Base-by-base conservation (phyloP, 495 filamentous ascomycete species). In the Xylaria palmicola region DNA sequence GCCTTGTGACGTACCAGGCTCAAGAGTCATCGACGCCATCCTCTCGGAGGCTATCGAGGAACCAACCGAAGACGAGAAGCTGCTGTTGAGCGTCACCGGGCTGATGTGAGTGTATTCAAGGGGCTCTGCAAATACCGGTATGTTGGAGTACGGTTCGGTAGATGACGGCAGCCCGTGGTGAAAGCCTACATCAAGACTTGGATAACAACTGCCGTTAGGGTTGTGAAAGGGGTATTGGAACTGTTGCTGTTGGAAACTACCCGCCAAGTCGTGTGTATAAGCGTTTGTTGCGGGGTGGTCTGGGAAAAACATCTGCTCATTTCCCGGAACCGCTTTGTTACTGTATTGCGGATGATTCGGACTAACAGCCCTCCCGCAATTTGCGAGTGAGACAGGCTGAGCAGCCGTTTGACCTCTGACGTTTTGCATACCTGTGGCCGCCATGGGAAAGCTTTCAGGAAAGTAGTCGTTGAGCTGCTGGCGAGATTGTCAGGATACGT, bases 311-410 rank as follows among this genome's bases (percentile, higher is more conserved):
- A 67, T 67, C 43, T 63, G 62, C 44, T 69, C 66, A 65, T 56
- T 69, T 67, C 62, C 69, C 51, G 55, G 41, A 22, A 36, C 30
- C 36, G 60, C 63, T 68, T 67, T 68, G 53, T 69, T 62, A 44
- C 51, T 62, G 44, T 59, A 67, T 52, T 65, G 69, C 57, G 60
- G 22, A 37, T 69, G 69, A 67, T 64, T 65, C 69, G 69, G 66
- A 47, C 53, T 60, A 64, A 64, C 59, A 39, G 68, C 60, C 48
- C 69, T 63, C 54, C 69, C 64, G 60, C 41, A 43, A 64, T 59
- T 65, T 60, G 60, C 55, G 55, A 59, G 66, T 69, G 69, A 69
- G 66, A 71, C 69, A 71, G 57, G 59, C 62, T 55, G 56, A 56
- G 69, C 44, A 34, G 51, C 50, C 64, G 69, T 69, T 69, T 71